Evolutionary conservation across 1,139 yeast species (phyloP).

Genomic region (Kluyveromyces marxianus): DNA sequence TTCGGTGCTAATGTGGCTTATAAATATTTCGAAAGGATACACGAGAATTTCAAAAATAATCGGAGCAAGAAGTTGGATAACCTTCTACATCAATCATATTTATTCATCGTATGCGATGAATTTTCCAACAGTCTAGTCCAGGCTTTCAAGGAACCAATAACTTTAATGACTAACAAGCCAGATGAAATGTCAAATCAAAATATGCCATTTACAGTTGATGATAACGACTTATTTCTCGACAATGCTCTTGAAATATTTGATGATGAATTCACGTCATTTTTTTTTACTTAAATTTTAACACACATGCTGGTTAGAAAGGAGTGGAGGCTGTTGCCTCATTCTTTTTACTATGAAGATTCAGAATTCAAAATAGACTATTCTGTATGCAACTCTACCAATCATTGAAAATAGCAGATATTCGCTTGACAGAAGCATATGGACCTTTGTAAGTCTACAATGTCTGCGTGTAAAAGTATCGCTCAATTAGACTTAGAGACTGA

Average conservation of each 20-base stretch:
- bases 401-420: too few species aligned
- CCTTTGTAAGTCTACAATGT: too few species aligned
- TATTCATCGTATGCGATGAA: background rate
- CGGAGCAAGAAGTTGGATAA: background rate
- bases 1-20: background rate
- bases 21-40: background rate
- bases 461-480: too few species aligned
- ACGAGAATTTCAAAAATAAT: background rate
- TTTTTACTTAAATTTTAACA: background rate
- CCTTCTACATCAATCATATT: background rate
- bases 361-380: too few species aligned
- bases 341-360: too few species aligned
- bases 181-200: background rate
- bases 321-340: too few species aligned
- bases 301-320: too few species aligned
- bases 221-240: slow-evolving; percentile 1
- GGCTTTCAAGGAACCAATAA: background rate
- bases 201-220: background rate
- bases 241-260: background rate
- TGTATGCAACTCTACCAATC: too few species aligned
- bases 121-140: background rate
- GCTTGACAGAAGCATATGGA: too few species aligned
- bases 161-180: background rate
- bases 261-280: background rate
- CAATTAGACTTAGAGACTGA: too few species aligned